These are phyloP conservation scores for Aspergillus funiculosus DNA, from an alignment of 495 filamentous ascomycete genomes.

Conservation along the genomic window DNA sequence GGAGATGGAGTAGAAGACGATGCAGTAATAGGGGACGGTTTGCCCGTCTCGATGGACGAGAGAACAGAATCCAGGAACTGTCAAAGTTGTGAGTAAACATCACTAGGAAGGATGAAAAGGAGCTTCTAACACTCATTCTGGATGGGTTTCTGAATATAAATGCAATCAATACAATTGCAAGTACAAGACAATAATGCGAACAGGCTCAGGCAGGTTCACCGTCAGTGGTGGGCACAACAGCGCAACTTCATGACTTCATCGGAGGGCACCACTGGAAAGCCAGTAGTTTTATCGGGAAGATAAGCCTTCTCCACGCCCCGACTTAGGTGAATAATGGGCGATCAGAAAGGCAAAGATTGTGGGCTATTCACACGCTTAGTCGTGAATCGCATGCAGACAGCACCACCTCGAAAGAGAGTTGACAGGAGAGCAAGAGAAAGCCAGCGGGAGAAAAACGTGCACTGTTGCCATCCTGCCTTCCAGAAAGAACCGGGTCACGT, in stretches of 20 bases:
- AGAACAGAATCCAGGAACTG: conserved; percentile 57
- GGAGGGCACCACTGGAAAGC: conserved; percentile 23
- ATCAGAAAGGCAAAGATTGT: conserved; percentile 11
- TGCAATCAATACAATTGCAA: background rate
- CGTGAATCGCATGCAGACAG: background rate
- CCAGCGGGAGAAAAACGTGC: conserved; percentile 19
- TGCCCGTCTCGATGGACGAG: conserved; percentile 48
- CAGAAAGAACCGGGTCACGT: conserved; percentile 31
- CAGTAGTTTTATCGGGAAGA: conserved; percentile 19
- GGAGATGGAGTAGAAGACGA: conserved; percentile 27
- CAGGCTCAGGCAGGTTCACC: conserved; percentile 35
- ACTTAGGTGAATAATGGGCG: conserved; percentile 1
- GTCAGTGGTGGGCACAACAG: conserved; percentile 42
- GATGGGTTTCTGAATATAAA: background rate
- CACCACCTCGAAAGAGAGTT: conserved; percentile 31
- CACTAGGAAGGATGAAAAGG: background rate
- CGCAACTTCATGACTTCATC: conserved; percentile 46
- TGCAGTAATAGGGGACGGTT: conserved; percentile 27
- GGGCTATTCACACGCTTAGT: background rate
- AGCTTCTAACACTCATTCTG: conserved; percentile 46
- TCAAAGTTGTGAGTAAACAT: conserved; percentile 19
- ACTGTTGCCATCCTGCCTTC: conserved; percentile 26
- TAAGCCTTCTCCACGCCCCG: conserved; percentile 13
- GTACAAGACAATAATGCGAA: conserved; percentile 18
- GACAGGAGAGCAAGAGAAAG: conserved; percentile 33